Evolutionary conservation across 202 grass and related monocot species (phyloP).

Genomic region (Schoenoplectus tabernaemontani): DNA sequence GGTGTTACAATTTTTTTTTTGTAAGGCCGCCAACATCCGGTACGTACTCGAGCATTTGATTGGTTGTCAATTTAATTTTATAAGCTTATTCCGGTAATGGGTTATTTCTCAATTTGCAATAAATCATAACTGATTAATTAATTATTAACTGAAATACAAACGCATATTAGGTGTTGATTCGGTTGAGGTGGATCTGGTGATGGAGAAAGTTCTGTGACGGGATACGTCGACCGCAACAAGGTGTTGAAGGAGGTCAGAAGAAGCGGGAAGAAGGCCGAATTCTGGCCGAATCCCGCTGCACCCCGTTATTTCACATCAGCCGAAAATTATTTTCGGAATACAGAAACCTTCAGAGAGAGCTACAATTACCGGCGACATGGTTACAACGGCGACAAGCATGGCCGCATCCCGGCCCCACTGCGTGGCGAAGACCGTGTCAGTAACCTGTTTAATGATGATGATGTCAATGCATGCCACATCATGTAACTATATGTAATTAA

Average conservation of each 20-base stretch:
- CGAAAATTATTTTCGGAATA: constrained; percentile 46
- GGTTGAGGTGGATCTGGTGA: constrained; percentile 48
- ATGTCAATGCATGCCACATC: constrained; percentile 43
- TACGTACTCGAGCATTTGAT: too few relatives aligned
- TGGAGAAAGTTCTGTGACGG: constrained; percentile 74
- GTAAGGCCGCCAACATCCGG: too few relatives aligned
- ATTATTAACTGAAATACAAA: not conserved
- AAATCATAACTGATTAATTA: not conserved
- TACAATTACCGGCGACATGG: constrained; percentile 63
- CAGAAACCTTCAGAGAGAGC: constrained; percentile 35
- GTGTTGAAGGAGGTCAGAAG: constrained; percentile 53
- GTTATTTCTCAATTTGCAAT: too few relatives aligned
- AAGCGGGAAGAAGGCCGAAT: constrained; percentile 76
- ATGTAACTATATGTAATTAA: constrained; percentile 26
- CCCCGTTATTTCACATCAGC: constrained; percentile 45
- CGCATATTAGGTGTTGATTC: constrained; percentile 39
- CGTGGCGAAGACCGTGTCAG: constrained; percentile 31
- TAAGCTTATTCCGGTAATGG: too few relatives aligned
- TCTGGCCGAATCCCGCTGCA: constrained; percentile 43
- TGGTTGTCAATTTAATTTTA: too few relatives aligned
- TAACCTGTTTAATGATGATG: constrained; percentile 69
- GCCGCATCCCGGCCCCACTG: constrained; percentile 26
- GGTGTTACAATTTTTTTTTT: too few relatives aligned
- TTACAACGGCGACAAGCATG: constrained; percentile 52
- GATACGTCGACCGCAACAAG: constrained; percentile 50